Evolutionary conservation across 129 eudicot species (phyloP).

Genomic region (Artemisia argyi): DNA sequence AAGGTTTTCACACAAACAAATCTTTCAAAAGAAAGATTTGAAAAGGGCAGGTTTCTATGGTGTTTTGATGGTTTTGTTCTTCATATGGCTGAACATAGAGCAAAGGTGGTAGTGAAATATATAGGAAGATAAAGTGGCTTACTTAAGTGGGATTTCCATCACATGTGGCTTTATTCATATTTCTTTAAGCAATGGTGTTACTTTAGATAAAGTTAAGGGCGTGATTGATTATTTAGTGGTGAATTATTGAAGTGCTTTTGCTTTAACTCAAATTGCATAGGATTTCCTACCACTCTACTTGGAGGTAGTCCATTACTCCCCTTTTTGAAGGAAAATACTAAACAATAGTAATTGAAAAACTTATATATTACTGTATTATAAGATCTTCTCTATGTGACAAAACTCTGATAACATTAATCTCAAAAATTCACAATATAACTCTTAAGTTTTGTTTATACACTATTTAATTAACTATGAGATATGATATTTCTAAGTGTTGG

Average conservation of each 20-base stretch:
- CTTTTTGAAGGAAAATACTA: conserved; percentile 12
- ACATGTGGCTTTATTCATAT: conserved; percentile 28
- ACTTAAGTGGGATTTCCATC: conserved; percentile 35
- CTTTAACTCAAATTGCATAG: conserved; percentile 34
- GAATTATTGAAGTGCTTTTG: conserved; percentile 42
- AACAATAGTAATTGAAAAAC: too few relatives aligned
- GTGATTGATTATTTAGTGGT: conserved; percentile 38
- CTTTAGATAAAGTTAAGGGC: conserved; percentile 44
- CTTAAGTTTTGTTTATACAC: too few relatives aligned
- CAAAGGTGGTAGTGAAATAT: conserved; percentile 35
- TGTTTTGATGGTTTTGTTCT: conserved; percentile 10
- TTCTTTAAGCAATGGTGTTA: conserved; percentile 34
- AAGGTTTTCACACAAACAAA: background rate
- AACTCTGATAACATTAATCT: too few relatives aligned
- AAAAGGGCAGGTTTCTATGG: background rate
- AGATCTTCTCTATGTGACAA: too few relatives aligned
- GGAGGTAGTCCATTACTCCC: conserved; percentile 31
- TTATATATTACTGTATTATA: too few relatives aligned
- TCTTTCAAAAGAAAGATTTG: conserved; percentile 28
- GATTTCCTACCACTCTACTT: conserved; percentile 34
- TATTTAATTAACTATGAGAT: too few relatives aligned
- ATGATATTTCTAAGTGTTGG: too few relatives aligned
- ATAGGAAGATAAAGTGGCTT: conserved; percentile 34
- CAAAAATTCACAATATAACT: too few relatives aligned
- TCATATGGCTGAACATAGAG: conserved; percentile 43